Evolutionary conservation across 192 early-diverging fungal species (phyloP), one percentile per base, ranked within the genome.

Genomic region (Jimgerdemannia lactiflua): DNA sequence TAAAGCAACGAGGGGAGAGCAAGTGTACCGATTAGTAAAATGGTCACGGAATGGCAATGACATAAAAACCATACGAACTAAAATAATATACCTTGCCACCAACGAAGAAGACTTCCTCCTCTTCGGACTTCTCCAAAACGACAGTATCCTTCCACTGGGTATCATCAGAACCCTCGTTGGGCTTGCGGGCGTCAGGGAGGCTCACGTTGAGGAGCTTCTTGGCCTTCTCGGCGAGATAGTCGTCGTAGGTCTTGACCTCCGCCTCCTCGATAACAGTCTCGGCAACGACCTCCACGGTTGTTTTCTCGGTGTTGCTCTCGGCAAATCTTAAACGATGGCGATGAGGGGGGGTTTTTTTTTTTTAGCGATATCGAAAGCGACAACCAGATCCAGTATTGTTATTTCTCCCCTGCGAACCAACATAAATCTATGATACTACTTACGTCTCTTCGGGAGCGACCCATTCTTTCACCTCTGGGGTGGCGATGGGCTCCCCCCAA

Each of bases 141-240:
- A 92, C 90, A 70, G 88, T 82, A 73, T 87, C 86, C 91, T 95
- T 95, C 89, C 94, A 94, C 84, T 95, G 87, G 73, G 84, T 80
- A 65, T 94, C 89, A 76, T 96, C 95, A 42, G 89, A 88, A 66
- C 91, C 95, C 79, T 97, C 94, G 85, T 97, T 97, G 79, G 96
- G 89, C 81, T 93, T 89, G 77, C 97, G 91, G 54, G 89, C 80
- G 39, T 84, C 78, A 10, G 87, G 89, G 64, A 88, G 86, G 71
- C 86, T 77, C 44, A 90, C 85, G 69, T 90, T 83, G 39, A 88
- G 67, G 67, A 80, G 76, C 83, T 92, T 93, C 74, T 81, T 79
- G 63, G 88, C 90, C 85, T 86, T 86, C 79, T 92, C 92, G 63
- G 92, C 91, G 49, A 92, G 78, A 88, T 91, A 99, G 73, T 99